These are phyloP conservation scores for Saraca asoca DNA, from an alignment of 331 rosid genomes.

Conservation along the genomic window DNA sequence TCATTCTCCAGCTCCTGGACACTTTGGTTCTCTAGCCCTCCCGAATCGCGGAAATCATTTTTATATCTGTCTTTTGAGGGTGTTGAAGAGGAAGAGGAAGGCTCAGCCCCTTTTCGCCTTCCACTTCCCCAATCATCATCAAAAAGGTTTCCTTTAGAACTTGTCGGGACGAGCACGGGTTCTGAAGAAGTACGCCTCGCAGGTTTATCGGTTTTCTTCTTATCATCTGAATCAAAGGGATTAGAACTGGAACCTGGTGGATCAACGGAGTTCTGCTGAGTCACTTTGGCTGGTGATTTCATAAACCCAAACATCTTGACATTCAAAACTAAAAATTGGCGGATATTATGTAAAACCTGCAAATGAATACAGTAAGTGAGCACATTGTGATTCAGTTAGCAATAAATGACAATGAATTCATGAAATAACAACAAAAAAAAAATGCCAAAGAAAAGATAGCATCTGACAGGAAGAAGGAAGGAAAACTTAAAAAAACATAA, in stretches of 20 bases:
- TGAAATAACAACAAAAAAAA: not conserved
- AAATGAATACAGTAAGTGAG: conserved; percentile 19
- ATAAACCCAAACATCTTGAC: conserved; percentile 74
- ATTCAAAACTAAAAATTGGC: not conserved
- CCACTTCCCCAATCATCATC: conserved; percentile 49
- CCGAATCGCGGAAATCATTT: conserved; percentile 54
- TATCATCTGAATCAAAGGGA: conserved; percentile 44
- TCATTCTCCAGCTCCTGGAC: conserved; percentile 78
- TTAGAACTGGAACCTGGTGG: conserved; percentile 11
- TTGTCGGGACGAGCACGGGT: conserved; percentile 50
- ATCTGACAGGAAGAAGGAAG: not conserved
- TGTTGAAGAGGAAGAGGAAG: conserved; percentile 39
- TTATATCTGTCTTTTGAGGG: conserved; percentile 44
- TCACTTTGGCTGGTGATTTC: conserved; percentile 55
- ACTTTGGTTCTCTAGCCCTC: conserved; percentile 77
- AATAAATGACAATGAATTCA: not conserved
- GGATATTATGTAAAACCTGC: conserved; percentile 20
- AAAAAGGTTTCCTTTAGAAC: conserved; percentile 47
- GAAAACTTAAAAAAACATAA: not conserved
- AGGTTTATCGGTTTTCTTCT: conserved; percentile 35
- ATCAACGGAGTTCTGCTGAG: not conserved
- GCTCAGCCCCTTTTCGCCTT: conserved; percentile 25
- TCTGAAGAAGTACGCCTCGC: conserved; percentile 72
- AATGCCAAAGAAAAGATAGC: not conserved
- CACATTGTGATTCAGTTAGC: not conserved